phyloP scores from a whole-genome alignment of 2,329 filamentous ascomycete genomes.

The Neophaeococcomyces aloes region DNA sequence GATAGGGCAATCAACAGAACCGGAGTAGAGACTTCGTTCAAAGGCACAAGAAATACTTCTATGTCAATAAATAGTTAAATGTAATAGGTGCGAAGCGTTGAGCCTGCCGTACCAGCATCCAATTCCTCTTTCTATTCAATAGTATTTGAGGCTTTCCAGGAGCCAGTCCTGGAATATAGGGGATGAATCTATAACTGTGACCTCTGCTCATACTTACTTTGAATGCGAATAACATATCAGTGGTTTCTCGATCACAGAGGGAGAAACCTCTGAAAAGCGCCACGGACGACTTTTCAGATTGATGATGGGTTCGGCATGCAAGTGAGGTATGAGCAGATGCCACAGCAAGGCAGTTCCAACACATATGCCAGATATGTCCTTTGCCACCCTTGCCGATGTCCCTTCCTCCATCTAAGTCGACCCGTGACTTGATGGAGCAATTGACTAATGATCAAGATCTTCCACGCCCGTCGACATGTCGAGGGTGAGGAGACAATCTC shows the following conservation, averaged over 20 bases:
- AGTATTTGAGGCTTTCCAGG: slow-evolving; percentile 29
- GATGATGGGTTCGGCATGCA: not conserved
- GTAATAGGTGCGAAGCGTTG: slow-evolving; percentile 31
- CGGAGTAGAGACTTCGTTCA: no score
- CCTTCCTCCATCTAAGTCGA: slow-evolving; percentile 24
- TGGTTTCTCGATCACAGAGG: slow-evolving; percentile 28
- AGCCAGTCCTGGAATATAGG: slow-evolving; percentile 43
- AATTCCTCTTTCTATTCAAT: slow-evolving; percentile 34
- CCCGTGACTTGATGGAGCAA: slow-evolving; percentile 24
- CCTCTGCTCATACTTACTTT: slow-evolving; percentile 6
- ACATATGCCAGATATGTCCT: slow-evolving; percentile 30
- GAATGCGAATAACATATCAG: slow-evolving; percentile 4
- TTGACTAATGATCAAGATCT: slow-evolving; percentile 24
- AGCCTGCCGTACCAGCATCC: slow-evolving; percentile 39
- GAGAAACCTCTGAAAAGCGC: slow-evolving; percentile 24
- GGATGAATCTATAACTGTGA: slow-evolving; percentile 40
- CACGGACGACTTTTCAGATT: slow-evolving; percentile 20
- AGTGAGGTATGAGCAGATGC: not conserved
- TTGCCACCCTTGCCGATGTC: slow-evolving; percentile 21
- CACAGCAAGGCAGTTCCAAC: slow-evolving; percentile 17
- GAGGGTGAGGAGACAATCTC: not conserved
- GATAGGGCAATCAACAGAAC: no score
- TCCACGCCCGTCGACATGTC: slow-evolving; percentile 14
- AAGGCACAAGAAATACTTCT: slow-evolving; percentile 9
- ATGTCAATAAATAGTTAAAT: slow-evolving; percentile 31